Base-by-base conservation (phyloP, 768 basidiomycete genomes). In the Crassisporium funariophilum region DNA sequence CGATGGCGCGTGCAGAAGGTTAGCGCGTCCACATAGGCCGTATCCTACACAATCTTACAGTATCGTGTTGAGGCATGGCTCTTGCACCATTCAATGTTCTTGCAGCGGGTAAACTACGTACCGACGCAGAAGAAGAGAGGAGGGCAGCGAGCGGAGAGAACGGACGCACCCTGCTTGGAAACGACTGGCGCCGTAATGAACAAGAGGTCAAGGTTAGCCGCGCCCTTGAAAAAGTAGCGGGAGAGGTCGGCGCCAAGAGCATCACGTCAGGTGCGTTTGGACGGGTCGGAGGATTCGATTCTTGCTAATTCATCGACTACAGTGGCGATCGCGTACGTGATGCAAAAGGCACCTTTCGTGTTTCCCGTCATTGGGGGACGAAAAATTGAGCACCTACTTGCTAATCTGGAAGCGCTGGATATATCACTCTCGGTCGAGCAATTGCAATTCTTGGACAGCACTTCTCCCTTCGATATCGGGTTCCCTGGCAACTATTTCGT, bases 261-360 rank as follows among this genome's bases (percentile, higher is more conserved):
- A 63, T 82, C 50, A 71, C 70, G 8, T 60, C 78, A 15, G 71
- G 75, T 75, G 47, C 48, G 67, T 58, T 47, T 41, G 13, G 10
- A 22, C 21, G 12, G 8, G 0, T 27, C 23, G 31, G 12, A 8
- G 5, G 23, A 5, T 17, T n/a, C 45, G 15, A 2, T n/a, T 33
- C 10, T 15, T 16, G 23, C 34, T 31, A n/a, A n/a, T 36, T 50
- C 31, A 38, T 35, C 25, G n/a, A n/a, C 8, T 21, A 10, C 40
- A 73, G 76, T 77, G n/a, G 76, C 76, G 4, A 71, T 80, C 47
- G 76, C 76, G 10, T 79, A 78, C 46, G 54, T 79, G 15, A 59
- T 81, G 60, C 75, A 77, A 38, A 82, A 80, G 61, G 65, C 74
- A 8, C 73, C 75, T 0, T 76, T 71, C 39, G 76, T 78, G 0